Evolutionary conservation across 768 basidiomycete genomes (phyloP), one percentile per base, ranked within the genome.

Genomic region (Terana coerulea): DNA sequence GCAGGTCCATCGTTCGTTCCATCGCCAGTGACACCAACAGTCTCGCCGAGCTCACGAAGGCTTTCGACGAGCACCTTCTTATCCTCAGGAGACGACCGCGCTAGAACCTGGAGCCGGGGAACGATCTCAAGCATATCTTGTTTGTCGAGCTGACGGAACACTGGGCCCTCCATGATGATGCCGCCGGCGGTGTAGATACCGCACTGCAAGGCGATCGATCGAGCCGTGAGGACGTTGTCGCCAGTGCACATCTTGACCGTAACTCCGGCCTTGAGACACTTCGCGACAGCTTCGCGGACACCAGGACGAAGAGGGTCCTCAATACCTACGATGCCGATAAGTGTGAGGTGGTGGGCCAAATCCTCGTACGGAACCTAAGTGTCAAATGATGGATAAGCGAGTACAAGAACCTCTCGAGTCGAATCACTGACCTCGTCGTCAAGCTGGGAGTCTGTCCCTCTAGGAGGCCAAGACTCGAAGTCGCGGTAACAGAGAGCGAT

Each of bases 1-100:
- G 95, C 95, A 26, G 94, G 95, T 0, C 93, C 95, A 63, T 99
- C 97, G 69, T 99, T 98, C 3, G 95, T 97, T 56, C 97, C 97
- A 57, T 98, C 97, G 37, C 97, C 97, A 24, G 97, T 98, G 36
- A 98, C 95, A 54, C 92, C 92, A 24, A 95, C 90, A 53, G 93
- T 85, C 67, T 95, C 91, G 11, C 93, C 94, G 44, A 94, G 78
- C 17, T 75, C 73, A 65, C 91, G 91, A 41, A 98, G 78, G 17
- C 84, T 92, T 64, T 91, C 84, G 26, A 98, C 97, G 12, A 99
- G 76, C 8, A 94, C 72, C 65, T 92, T 87, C 80, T 99, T 99
- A 69, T 99, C 97, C 63, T 97, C 89, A 0, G 97, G 97, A 0
- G 93, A 97, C 0, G 95, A 98, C 6, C 97, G 90, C 29, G 97